Percentiles rank a stretch among this genome's conserved stretches.
Evolutionary conservation across 192 early-diverging fungal species (phyloP).

Genomic region (Coemansia sp.): DNA sequence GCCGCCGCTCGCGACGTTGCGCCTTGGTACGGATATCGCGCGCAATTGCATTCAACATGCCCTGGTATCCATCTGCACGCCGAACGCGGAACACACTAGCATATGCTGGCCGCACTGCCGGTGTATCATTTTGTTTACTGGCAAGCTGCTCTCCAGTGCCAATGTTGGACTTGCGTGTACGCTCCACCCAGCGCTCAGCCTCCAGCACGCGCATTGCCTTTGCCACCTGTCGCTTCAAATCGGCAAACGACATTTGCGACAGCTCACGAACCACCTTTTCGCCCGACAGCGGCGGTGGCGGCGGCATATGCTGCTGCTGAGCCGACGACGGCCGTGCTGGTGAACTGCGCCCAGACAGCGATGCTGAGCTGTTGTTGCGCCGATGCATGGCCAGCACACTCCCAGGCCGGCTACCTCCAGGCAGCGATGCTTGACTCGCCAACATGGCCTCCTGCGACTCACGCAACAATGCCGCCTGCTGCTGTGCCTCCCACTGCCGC

Average conservation of each 20-base stretch:
- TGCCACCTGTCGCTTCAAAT: slow-evolving; percentile 77
- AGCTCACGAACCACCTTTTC: slow-evolving; percentile 57
- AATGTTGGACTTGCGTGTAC: slow-evolving; percentile 55
- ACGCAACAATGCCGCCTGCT: slow-evolving; percentile 39
- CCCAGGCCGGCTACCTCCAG: slow-evolving; percentile 6
- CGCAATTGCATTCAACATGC: slow-evolving; percentile 89
- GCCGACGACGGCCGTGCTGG: slow-evolving; percentile 36
- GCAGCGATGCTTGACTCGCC: slow-evolving; percentile 2
- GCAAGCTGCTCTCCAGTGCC: slow-evolving; percentile 35
- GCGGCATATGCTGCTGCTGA: slow-evolving; percentile 21
- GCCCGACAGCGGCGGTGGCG: slow-evolving; percentile 44
- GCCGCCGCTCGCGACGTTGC: slow-evolving; percentile 70
- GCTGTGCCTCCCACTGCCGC: slow-evolving; percentile 53
- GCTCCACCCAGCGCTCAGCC: slow-evolving; percentile 64
- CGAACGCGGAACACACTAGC: slow-evolving; percentile 51
- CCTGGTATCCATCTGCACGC: slow-evolving; percentile 82
- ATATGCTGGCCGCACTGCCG: slow-evolving; percentile 41
- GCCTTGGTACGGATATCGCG: slow-evolving; percentile 92
- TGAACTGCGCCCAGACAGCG: slow-evolving; percentile 42
- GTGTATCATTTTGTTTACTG: neutral
- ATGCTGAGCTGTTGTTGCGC: slow-evolving; percentile 25
- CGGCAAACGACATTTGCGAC: slow-evolving; percentile 63
- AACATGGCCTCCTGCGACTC: slow-evolving; percentile 46
- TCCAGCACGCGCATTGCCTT: slow-evolving; percentile 83
- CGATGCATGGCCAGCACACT: slow-evolving; percentile 18